A percentile compares a stretch with the other conserved stretches of the same genome.
Evolutionary conservation across 176 grass and related monocot species (phyloP).

Genomic region (Phoenix dactylifera): DNA sequence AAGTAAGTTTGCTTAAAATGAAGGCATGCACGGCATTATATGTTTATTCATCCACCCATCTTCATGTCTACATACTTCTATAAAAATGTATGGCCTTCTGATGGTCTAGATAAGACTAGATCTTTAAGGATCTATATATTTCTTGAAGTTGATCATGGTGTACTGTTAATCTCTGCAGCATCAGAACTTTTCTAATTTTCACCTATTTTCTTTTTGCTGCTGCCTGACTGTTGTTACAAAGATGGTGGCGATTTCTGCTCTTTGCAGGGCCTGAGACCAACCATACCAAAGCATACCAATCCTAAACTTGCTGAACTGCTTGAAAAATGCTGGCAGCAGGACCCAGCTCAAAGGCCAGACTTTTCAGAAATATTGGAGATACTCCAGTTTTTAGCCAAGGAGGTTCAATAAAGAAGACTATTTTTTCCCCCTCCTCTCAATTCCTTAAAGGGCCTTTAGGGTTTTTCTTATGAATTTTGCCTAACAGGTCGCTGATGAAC

Average conservation of each 20-base stretch:
- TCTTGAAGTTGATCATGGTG: no score
- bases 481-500: conserved; percentile 52
- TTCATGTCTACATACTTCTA: no score
- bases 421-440: not conserved
- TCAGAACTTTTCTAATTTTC: no score
- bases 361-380: conserved; percentile 64
- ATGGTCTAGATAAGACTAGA: no score
- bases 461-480: conserved; percentile 2
- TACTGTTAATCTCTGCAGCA: no score
- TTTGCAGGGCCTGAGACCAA: conserved; percentile 75
- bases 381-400: conserved; percentile 49
- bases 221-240: no score
- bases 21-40: no score
- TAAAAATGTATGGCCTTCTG: no score
- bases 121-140: no score
- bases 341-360: conserved; percentile 48
- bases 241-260: not conserved
- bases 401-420: conserved; percentile 32
- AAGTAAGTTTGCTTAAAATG: no score
- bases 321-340: conserved; percentile 79
- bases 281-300: conserved; percentile 69
- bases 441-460: not conserved
- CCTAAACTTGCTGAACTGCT: conserved; percentile 68
- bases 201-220: no score
- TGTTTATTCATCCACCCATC: no score